A percentile compares a stretch with the other conserved stretches of the same genome.
phyloP scores from a whole-genome alignment of 1,284 basidiomycete species.

The Thelephora terrestris region DNA sequence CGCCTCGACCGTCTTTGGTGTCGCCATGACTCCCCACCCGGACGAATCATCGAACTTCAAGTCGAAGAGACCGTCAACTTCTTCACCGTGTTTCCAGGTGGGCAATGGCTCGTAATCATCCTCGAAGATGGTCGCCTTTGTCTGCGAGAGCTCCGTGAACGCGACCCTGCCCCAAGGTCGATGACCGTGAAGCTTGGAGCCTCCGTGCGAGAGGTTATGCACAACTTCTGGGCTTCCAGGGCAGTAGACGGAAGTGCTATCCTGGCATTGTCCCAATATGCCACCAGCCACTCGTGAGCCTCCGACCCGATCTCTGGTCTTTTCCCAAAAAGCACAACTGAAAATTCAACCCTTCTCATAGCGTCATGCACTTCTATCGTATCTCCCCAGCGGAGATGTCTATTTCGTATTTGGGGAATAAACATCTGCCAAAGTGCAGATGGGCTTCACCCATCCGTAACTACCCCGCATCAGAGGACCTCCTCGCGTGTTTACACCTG shows the following conservation, averaged over 20 bases:
- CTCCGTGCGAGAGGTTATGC: background rate
- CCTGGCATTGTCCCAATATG: background rate
- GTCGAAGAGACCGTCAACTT: background rate
- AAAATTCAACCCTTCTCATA: background rate
- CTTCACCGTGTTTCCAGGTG: background rate
- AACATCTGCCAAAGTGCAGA: background rate
- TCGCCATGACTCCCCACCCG: background rate
- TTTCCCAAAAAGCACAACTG: background rate
- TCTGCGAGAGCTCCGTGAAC: background rate
- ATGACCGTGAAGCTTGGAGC: background rate
- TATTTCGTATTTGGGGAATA: constrained; percentile 1
- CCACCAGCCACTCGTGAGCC: background rate
- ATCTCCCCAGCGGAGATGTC: background rate
- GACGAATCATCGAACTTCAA: background rate
- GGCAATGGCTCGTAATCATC: background rate
- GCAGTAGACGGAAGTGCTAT: background rate
- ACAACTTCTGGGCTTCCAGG: background rate
- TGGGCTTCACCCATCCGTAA: background rate
- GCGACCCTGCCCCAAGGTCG: background rate
- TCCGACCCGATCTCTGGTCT: background rate
- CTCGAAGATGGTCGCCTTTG: background rate
- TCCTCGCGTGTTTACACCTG: background rate
- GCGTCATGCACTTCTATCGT: constrained; percentile 1
- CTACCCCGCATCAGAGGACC: background rate
- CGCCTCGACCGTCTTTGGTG: background rate